Percentiles rank a stretch among this genome's conserved stretches.
Conservation (phyloP, 495 filamentous ascomycete species). For the Trichoderma erinaceum region DNA sequence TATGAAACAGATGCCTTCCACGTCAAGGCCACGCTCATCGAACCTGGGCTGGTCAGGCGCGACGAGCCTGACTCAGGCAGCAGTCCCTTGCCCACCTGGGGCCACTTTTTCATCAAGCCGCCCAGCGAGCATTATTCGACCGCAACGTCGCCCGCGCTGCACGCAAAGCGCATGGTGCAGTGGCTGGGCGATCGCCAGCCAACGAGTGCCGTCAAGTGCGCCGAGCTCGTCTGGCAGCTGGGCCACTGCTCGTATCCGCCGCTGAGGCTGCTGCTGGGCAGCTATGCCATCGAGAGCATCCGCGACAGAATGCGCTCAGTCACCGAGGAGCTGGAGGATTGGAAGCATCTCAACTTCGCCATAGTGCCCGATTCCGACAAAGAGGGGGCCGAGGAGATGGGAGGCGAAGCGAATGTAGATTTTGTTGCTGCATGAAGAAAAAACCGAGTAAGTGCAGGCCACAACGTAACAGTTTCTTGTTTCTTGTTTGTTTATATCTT, state of each 20-base stretch:
- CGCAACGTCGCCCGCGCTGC: conserved; percentile 70
- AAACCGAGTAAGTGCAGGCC: too few species aligned
- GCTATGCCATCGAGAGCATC: conserved; percentile 92
- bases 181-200: conserved; percentile 92
- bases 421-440: neutral
- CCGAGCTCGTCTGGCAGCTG: conserved; percentile 94
- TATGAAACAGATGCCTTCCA: conserved; percentile 91
- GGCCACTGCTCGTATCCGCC: conserved; percentile 91
- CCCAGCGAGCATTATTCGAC: conserved; percentile 75
- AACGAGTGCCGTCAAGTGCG: conserved; percentile 84
- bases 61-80: conserved; percentile 53
- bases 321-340: conserved; percentile 92
- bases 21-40: conserved; percentile 86
- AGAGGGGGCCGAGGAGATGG: neutral
- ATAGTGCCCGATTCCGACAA: neutral
- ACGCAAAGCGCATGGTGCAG: conserved; percentile 89
- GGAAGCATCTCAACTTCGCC: conserved; percentile 67
- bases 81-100: conserved; percentile 67
- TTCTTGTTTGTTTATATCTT: too few species aligned
- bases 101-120: conserved; percentile 86
- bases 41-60: conserved; percentile 78
- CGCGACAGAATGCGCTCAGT: conserved; percentile 80
- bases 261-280: conserved; percentile 74
- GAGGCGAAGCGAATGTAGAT: neutral
- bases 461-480: too few species aligned